Evolutionary conservation across 192 early-diverging fungal species (phyloP).

Genomic region (Coemansia sp.): DNA sequence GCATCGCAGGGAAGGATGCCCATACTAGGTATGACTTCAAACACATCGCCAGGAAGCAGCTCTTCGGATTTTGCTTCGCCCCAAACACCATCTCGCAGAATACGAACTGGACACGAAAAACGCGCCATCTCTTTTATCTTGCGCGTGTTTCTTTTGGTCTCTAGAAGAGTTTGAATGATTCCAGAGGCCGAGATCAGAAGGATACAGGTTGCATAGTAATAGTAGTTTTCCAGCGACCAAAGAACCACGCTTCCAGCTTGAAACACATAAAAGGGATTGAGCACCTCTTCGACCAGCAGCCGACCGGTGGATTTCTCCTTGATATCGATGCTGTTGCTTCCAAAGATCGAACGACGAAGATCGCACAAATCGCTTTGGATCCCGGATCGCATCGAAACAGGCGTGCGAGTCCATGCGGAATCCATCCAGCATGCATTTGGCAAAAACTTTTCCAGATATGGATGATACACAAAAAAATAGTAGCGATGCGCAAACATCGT

Average conservation of each 20-base stretch:
- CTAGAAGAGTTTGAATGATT: slow-evolving; percentile 73
- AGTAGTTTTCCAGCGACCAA: slow-evolving; percentile 91
- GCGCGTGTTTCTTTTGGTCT: slow-evolving; percentile 68
- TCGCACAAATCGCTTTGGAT: slow-evolving; percentile 56
- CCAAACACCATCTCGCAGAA: slow-evolving; percentile 66
- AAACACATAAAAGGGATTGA: slow-evolving; percentile 84
- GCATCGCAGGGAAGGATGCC: slow-evolving; percentile 87
- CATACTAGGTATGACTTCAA: slow-evolving; percentile 73
- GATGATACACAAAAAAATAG: slow-evolving; percentile 57
- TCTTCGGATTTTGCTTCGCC: slow-evolving; percentile 62
- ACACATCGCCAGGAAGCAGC: slow-evolving; percentile 94
- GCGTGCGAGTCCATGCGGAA: slow-evolving; percentile 45
- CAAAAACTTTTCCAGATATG: slow-evolving; percentile 46
- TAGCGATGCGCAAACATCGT: slow-evolving; percentile 54
- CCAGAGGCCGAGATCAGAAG: slow-evolving; percentile 81
- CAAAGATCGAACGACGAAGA: slow-evolving; percentile 69
- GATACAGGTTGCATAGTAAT: slow-evolving; percentile 93
- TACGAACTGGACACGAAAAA: slow-evolving; percentile 77
- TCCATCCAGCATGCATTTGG: slow-evolving; percentile 55
- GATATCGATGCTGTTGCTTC: slow-evolving; percentile 72
- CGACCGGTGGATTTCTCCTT: slow-evolving; percentile 61
- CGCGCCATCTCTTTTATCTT: slow-evolving; percentile 85
- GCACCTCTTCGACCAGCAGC: slow-evolving; percentile 69
- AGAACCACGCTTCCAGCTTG: slow-evolving; percentile 74
- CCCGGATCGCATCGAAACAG: slow-evolving; percentile 50